Evolutionary conservation across 805 yeast genomes (phyloP), one percentile per base, ranked within the genome.

Genomic region (Zygotorulaspora chibaensis): DNA sequence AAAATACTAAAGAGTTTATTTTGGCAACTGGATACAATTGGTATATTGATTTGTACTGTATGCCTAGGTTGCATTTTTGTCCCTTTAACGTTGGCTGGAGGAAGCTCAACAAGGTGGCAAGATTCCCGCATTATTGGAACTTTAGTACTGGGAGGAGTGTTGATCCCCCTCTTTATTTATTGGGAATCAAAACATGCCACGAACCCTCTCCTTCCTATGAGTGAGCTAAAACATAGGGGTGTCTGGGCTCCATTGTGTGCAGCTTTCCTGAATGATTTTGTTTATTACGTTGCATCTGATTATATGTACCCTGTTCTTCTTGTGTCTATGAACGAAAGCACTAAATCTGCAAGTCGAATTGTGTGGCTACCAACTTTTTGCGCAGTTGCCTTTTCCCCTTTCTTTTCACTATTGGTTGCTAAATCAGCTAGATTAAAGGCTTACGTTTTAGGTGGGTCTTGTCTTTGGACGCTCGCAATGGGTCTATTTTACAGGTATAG

Each of bases 31-130:
- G 95, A 86, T 60, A 63, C 82, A 11, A 61, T 81, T 43, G 95
- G 93, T 36, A 64, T 81, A 28, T 55, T 81, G 13, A 63, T 83
- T 16, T 58, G 84, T 53, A 71, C 76, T 42, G 75, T 76, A 18
- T 71, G 74, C 2, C 68, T 85, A 18, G 88, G 87, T 36, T 75
- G 83, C 53, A 70, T 86, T 36, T 69, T 86, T 48, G 81, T 80
- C 20, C 93, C 95, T 16, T 72, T 86, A 53, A 84, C 93, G 8
- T 64, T 86, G 26, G 90, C 90, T 11, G 91, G 87, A 52, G 89
- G 89, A 50, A 58, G 65, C 29, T 37, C 58, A 1, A 52, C 68
- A 2, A 69, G 71, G 42, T 85, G 95, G 95, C 57, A 67, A 43
- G 68, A 71, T 47, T 87, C 79, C 13, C 69, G 77, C 37, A 72